Conservation (phyloP, 2,329 filamentous ascomycete species). For the Tolypocladium sp. region DNA sequence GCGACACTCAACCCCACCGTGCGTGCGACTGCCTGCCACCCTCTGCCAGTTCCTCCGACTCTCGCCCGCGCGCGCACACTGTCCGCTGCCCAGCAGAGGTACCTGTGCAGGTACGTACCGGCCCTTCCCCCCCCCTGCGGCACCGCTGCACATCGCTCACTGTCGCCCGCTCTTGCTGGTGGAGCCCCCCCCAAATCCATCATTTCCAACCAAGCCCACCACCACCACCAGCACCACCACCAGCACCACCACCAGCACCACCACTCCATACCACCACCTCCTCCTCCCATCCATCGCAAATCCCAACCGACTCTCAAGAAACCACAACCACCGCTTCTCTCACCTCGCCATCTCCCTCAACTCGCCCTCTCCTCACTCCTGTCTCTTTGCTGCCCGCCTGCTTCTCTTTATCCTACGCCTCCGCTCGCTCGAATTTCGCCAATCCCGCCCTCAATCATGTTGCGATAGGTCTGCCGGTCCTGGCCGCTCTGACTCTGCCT, state of each 20-base stretch:
- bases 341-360: neutral
- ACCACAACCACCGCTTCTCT: neutral
- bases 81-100: neutral
- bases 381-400: neutral
- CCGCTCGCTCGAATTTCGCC: neutral
- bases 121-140: too few species aligned
- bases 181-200: neutral
- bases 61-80: neutral
- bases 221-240: neutral
- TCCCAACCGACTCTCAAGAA: neutral
- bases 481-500: slow-evolving; percentile 3
- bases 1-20: neutral
- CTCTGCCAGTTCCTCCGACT: neutral
- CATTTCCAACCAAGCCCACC: slow-evolving; percentile 1
- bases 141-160: neutral
- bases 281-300: neutral
- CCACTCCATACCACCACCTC: neutral
- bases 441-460: slow-evolving; percentile 3
- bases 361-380: neutral
- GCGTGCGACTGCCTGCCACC: neutral
- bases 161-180: neutral
- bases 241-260: neutral
- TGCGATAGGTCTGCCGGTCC: slow-evolving; percentile 6
- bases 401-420: neutral
- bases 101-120: too few species aligned